A percentile compares a stretch with the other conserved stretches of the same genome.
phyloP scores from a whole-genome alignment of 2,329 filamentous ascomycete species.

The Blumeria hordei region DNA sequence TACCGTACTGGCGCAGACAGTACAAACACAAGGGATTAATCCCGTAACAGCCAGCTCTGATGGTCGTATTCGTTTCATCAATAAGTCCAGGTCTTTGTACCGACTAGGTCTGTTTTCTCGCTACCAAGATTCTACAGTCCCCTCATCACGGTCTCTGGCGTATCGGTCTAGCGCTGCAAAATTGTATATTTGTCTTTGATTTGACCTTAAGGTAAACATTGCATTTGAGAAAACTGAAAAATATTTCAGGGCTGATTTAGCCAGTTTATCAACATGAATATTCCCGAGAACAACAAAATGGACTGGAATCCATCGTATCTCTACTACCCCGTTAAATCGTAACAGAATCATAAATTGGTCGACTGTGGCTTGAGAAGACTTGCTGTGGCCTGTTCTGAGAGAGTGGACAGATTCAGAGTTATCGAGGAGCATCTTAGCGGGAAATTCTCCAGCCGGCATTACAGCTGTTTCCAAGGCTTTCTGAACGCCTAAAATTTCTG shows the following conservation, averaged over 20 bases:
- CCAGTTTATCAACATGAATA: background rate
- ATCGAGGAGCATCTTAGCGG: background rate
- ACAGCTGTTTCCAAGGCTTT: background rate
- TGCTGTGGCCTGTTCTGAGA: background rate
- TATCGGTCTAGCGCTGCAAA: too few species aligned
- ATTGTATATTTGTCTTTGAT: too few species aligned
- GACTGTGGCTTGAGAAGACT: background rate
- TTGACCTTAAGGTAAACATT: too few species aligned
- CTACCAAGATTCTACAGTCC: background rate
- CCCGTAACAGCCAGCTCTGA: conserved; percentile 26
- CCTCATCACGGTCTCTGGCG: too few species aligned
- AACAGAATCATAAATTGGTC: background rate
- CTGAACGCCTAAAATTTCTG: background rate
- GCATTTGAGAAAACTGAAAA: too few species aligned
- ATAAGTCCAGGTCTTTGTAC: background rate
- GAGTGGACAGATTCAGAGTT: background rate
- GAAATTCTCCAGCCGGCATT: background rate
- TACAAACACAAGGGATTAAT: too few species aligned
- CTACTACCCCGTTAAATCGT: background rate
- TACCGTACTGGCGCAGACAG: too few species aligned
- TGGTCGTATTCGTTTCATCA: conserved; percentile 14
- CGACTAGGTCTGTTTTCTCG: background rate
- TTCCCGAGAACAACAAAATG: background rate
- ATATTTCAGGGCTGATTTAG: background rate
- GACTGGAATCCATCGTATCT: background rate